Evolutionary conservation across 371 early-diverging fungal species (phyloP), one percentile per base, ranked within the genome.

Genomic region (Mucor velutinosus): DNA sequence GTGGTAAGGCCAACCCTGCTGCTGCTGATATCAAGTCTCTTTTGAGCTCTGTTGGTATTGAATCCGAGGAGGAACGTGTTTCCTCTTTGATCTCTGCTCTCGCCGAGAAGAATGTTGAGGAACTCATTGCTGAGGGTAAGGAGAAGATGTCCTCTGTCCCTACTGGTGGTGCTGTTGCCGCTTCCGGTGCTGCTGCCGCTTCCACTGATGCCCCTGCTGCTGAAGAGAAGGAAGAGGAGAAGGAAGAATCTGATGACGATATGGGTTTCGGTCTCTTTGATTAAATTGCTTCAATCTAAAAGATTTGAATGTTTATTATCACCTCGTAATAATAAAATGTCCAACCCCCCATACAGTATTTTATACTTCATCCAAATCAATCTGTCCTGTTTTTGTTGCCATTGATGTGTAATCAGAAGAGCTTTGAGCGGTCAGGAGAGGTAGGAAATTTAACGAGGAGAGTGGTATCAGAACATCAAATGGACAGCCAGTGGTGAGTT

Each of bases 141-240:
- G 74, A 86, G 79, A 98, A 98, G 93, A 90, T 98, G 71, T 91
- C 97, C 65, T 92, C 96, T 76, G 92, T 97, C 75, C 96, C 97
- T 75, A 73, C 94, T 74, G 93, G 92, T 80, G 95, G 93, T 85
- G 96, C 91, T 77, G 92, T 82, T 70, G 87, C 92, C 70, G 87
- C 91, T 78, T 87, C 80, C 75, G 83, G 78, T 72, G 86, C 66
- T 71, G 85, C 74, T 70, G 89, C 72, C 68, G 85, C 75, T 66
- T 81, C 80, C 65, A 81, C 79, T 62, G 83, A 69, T 62, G 83
- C 75, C 58, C 86, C 86, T 68, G 82, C 80, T 66, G 79, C 70
- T 58, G 76, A 79, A 78, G 80, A 85, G 79, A 86, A 87, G 82
- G 92, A 86, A 70, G 90, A 89, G 78, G 92, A 89, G 76, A 89